phyloP scores from a whole-genome alignment of 805 yeast genomes.

The Clavispora santaluciae region DNA sequence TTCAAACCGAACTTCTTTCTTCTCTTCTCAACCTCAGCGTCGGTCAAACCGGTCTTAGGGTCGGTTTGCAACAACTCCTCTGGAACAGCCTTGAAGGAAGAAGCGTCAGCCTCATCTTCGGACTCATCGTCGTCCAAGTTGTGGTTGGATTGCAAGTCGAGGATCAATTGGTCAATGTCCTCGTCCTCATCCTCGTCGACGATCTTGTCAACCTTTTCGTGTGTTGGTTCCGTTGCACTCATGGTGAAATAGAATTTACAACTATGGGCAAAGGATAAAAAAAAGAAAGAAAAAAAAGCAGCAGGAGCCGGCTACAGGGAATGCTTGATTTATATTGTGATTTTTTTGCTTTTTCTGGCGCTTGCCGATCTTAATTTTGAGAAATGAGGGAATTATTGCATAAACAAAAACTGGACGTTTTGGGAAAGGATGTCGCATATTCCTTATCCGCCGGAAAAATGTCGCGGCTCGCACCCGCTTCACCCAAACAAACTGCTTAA shows the following conservation, averaged over 20 bases:
- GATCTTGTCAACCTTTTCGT: conserved; percentile 48
- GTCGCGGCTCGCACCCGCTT: conserved; percentile 1
- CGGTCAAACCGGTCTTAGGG: conserved; percentile 68
- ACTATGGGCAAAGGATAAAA: conserved; percentile 10
- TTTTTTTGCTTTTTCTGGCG: conserved; percentile 4
- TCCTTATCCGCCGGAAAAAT: not conserved
- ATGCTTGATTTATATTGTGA: conserved; percentile 13
- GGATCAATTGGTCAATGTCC: conserved; percentile 59
- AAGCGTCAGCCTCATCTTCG: conserved; percentile 28
- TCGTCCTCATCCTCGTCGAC: conserved; percentile 49
- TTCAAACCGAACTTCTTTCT: conserved; percentile 87
- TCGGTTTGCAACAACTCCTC: conserved; percentile 82
- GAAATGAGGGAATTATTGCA: conserved; percentile 17
- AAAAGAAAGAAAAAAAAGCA: conserved; percentile 3
- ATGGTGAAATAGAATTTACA: conserved; percentile 13
- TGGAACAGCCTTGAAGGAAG: conserved; percentile 65
- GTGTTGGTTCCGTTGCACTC: conserved; percentile 48
- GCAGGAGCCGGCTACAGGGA: conserved; percentile 6
- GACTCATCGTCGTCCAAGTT: conserved; percentile 28
- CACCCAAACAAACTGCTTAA: not conserved
- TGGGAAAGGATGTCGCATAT: conserved; percentile 14
- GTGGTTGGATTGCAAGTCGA: conserved; percentile 71
- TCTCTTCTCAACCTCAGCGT: conserved; percentile 75
- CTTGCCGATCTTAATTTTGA: conserved; percentile 8
- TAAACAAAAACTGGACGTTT: conserved; percentile 18